Percentiles rank a stretch among this genome's conserved stretches.
phyloP scores from a whole-genome alignment of 148 eudicot species.

The Rhododendron griersonianum region DNA sequence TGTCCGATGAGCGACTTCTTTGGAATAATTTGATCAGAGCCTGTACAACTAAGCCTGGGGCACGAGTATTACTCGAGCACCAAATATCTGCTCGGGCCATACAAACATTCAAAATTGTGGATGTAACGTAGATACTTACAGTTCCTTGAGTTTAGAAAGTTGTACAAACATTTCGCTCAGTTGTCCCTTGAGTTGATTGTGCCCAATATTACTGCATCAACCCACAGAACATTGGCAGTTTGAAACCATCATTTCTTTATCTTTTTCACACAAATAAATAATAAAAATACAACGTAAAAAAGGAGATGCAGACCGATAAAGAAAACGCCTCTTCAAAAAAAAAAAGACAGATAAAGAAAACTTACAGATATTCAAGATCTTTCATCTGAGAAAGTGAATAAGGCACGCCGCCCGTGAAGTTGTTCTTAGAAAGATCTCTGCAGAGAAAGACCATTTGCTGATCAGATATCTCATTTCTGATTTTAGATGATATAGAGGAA shows the following conservation, averaged over 20 bases:
- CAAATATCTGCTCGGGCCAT: not conserved
- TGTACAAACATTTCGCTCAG: slow-evolving; percentile 51
- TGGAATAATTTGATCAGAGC: not conserved
- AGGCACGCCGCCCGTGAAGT: slow-evolving; percentile 46
- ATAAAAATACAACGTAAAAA: too few species aligned
- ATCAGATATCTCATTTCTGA: not conserved
- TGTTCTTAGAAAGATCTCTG: slow-evolving; percentile 61
- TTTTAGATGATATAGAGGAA: not conserved
- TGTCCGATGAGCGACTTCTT: not conserved
- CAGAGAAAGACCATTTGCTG: slow-evolving; percentile 7
- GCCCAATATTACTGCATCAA: slow-evolving; percentile 46
- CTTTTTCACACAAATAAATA: not conserved
- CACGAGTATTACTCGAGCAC: not conserved
- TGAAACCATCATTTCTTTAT: not conserved
- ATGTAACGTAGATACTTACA: slow-evolving; percentile 36
- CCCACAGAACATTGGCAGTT: slow-evolving; percentile 1
- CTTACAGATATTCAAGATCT: slow-evolving; percentile 50
- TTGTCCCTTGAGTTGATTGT: slow-evolving; percentile 56
- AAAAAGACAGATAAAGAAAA: slow-evolving; percentile 2
- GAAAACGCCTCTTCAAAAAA: not conserved
- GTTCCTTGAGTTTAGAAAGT: slow-evolving; percentile 43
- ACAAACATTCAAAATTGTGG: not conserved
- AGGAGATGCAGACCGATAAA: slow-evolving; percentile 1
- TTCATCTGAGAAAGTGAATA: slow-evolving; percentile 60
- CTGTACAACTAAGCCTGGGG: not conserved